phyloP scores from a whole-genome alignment of 805 yeast genomes.

The Torulaspora delbrueckii region DNA sequence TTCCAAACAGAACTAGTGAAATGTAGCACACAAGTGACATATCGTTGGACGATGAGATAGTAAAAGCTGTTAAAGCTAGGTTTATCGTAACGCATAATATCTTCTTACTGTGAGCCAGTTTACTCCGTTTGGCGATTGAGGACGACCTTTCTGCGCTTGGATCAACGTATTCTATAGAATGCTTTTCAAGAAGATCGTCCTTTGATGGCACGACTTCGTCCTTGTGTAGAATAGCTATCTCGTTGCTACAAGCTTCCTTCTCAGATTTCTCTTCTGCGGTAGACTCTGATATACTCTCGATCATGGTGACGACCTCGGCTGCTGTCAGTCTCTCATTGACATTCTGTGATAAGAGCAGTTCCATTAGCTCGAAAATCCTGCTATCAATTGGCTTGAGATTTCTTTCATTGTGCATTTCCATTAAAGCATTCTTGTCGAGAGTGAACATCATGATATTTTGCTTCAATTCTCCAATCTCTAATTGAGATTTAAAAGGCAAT shows the following conservation, averaged over 20 bases:
- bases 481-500: constrained; percentile 51
- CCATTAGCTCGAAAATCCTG: constrained; percentile 38
- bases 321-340: constrained; percentile 43
- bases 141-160: background rate
- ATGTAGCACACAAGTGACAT: constrained; percentile 4
- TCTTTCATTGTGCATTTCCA: constrained; percentile 18
- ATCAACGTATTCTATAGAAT: background rate
- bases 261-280: background rate
- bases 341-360: constrained; percentile 36
- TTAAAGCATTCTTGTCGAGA: constrained; percentile 21
- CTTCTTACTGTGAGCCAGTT: background rate
- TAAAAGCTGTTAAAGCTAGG: background rate
- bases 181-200: background rate
- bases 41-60: constrained; percentile 1
- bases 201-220: background rate
- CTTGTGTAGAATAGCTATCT: constrained; percentile 2
- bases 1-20: constrained; percentile 14
- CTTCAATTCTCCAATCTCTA: constrained; percentile 31
- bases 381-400: constrained; percentile 22
- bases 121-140: background rate
- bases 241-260: background rate
- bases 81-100: constrained; percentile 4
- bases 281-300: constrained; percentile 21
- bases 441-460: constrained; percentile 34
- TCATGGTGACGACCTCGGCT: constrained; percentile 34